phyloP scores from a whole-genome alignment of 176 grass and related monocot species.

The Bothriochloa decipiens region DNA sequence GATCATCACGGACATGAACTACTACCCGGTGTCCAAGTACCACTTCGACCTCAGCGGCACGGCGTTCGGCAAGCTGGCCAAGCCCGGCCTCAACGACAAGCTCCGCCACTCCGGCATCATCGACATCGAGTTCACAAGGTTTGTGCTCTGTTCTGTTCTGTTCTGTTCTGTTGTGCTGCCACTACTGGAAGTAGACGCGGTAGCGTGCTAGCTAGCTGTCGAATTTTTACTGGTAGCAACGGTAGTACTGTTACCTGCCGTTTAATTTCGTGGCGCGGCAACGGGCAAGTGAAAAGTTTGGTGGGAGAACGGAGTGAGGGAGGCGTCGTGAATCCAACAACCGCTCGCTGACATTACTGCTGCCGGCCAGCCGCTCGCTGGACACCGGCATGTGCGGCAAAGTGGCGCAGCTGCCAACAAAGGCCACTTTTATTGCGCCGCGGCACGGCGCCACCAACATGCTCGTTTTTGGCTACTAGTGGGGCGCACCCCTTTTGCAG shows the following conservation, averaged over 20 bases:
- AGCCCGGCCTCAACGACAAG: slow-evolving; percentile 65
- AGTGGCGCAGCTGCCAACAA: slow-evolving; percentile 20
- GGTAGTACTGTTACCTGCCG: background rate
- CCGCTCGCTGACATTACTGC: slow-evolving; percentile 35
- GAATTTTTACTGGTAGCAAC: background rate
- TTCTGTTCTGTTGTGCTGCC: background rate
- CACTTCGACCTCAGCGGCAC: slow-evolving; percentile 94
- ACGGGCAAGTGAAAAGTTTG: slow-evolving; percentile 7
- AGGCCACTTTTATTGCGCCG: slow-evolving; percentile 42
- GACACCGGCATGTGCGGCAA: slow-evolving; percentile 49
- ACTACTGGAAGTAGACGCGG: background rate
- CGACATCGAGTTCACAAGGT: slow-evolving; percentile 81
- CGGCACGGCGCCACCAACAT: slow-evolving; percentile 14
- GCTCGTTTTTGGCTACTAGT: slow-evolving; percentile 23
- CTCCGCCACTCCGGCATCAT: slow-evolving; percentile 90
- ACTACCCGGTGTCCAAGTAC: slow-evolving; percentile 59
- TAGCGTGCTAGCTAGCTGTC: background rate
- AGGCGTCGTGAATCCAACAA: background rate
- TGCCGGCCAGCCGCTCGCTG: background rate
- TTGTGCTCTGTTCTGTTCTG: background rate
- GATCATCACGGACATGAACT: slow-evolving; percentile 83
- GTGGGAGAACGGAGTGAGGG: background rate
- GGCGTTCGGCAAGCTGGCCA: slow-evolving; percentile 73
- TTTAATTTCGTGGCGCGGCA: background rate
- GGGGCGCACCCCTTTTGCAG: slow-evolving; percentile 21